Percentiles rank a stretch among this genome's conserved stretches.
Evolutionary conservation across 108 stramenopile genomes (phyloP).

Genomic region (Pseudonitzschia pungens): DNA sequence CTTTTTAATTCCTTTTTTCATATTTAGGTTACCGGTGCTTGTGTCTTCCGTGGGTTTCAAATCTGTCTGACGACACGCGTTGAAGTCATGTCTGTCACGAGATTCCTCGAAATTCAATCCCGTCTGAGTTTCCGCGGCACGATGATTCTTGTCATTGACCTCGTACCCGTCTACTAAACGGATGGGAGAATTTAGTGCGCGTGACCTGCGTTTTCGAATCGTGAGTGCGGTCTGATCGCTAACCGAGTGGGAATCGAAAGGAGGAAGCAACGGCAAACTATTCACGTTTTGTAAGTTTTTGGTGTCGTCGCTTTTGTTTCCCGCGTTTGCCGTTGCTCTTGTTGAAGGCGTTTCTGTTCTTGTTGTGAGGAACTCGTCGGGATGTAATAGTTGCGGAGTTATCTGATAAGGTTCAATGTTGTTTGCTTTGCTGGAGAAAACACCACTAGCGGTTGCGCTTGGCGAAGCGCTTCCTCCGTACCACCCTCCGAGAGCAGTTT

Average conservation of each 20-base stretch:
- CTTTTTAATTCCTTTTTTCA: constrained; percentile 1
- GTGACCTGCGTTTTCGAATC: not conserved
- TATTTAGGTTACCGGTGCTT: not conserved
- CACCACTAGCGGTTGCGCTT: too few species aligned
- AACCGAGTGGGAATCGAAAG: not conserved
- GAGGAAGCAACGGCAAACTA: not conserved
- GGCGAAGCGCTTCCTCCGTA: too few species aligned
- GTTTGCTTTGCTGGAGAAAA: too few species aligned
- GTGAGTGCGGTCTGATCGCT: not conserved
- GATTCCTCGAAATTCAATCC: not conserved
- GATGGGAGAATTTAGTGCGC: not conserved
- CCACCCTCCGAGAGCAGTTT: not conserved
- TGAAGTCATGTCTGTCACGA: not conserved
- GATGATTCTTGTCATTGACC: not conserved
- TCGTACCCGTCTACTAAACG: constrained; percentile 1
- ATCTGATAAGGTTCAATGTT: not conserved
- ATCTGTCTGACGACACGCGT: not conserved
- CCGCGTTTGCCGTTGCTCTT: not conserved
- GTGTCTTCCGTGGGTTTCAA: not conserved
- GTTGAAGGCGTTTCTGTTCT: not conserved
- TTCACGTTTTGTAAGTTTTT: not conserved
- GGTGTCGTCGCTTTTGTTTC: not conserved
- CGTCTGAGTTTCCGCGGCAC: not conserved
- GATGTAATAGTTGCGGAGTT: not conserved
- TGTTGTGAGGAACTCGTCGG: not conserved